Base-by-base conservation (phyloP, 2,329 filamentous ascomycete species). In the Neonectria magnoliae region DNA sequence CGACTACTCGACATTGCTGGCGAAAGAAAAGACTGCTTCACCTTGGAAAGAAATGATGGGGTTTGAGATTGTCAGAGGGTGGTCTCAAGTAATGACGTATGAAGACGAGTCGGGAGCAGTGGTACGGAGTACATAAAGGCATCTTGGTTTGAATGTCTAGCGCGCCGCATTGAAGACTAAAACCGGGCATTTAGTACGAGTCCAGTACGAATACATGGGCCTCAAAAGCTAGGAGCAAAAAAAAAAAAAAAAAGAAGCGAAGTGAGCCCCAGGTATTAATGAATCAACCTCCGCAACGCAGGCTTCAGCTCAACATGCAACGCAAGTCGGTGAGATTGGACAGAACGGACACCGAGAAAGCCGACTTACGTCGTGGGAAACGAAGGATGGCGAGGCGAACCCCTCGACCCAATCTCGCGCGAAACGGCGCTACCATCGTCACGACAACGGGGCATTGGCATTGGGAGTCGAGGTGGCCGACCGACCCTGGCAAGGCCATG, bases 381-480 rank as follows among this genome's bases (percentile, higher is more conserved):
- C 36, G 50, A 47, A 20, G 42, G 50, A 41, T 41, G 44, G 31
- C 22, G 56, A 66, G 57, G 52, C 52, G 57, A 50, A 48, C 53
- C 58, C 52, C 51, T 48, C 48, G 54, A 44, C 42, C 66, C 47
- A 65, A 53, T 48, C 65, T 52, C 44, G 50, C 45, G 42, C 64
- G 64, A 71, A 73, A 74, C 71, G 57, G 51, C 69, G 57, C 69
- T 66, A 70, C 63, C 36, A 74, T 74, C 62, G 72, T 66, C 72
- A 74, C 70, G 72, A 72, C 72, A 74, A 74, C 72, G 67, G 14
- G 14, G 36, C 36, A 38, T 38, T 38, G 36, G 62, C 63, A 64
- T 65, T 64, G 56, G 44, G 44, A 4, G 18, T 57, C n/a, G 42
- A 22, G 52, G 41, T 29, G 20, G 44, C 14, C 27, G 38, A 44